Evolutionary conservation across 257 asterid genomes (phyloP).

Genomic region (Plectranthus barbatus): DNA sequence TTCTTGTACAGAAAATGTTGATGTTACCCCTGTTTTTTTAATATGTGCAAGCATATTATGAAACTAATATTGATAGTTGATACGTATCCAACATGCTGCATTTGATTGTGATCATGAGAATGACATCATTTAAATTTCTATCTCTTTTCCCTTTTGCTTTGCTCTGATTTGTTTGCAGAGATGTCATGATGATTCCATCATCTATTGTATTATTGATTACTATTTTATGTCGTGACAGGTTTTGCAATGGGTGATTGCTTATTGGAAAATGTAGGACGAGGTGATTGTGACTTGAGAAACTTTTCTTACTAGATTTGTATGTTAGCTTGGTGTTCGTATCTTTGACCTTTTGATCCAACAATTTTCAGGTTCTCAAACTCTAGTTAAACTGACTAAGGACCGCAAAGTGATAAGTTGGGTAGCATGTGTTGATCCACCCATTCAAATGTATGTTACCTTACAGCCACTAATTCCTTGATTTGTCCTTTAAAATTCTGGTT

Average conservation of each 20-base stretch:
- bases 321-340: background rate
- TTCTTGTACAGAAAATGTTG: background rate
- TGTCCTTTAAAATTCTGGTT: background rate
- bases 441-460: slow-evolving; percentile 36
- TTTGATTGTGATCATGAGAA: background rate
- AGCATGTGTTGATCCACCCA: slow-evolving; percentile 40
- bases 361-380: slow-evolving; percentile 31
- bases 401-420: slow-evolving; percentile 34
- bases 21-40: background rate
- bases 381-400: slow-evolving; percentile 41
- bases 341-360: slow-evolving; percentile 1
- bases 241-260: slow-evolving; percentile 19
- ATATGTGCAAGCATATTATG: background rate
- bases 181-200: background rate
- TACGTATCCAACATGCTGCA: background rate
- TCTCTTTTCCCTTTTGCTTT: background rate
- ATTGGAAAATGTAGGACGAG: slow-evolving; percentile 17
- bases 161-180: background rate
- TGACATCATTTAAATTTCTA: background rate
- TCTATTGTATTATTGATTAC: background rate
- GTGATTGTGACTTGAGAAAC: slow-evolving; percentile 11
- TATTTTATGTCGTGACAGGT: slow-evolving; percentile 19
- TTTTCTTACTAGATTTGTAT: background rate
- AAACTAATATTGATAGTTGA: background rate
- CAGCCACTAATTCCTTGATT: background rate